Percentiles rank a stretch among this genome's conserved stretches.
Evolutionary conservation across 2,329 filamentous ascomycete genomes (phyloP).

Genomic region (Diaporthe velutina): DNA sequence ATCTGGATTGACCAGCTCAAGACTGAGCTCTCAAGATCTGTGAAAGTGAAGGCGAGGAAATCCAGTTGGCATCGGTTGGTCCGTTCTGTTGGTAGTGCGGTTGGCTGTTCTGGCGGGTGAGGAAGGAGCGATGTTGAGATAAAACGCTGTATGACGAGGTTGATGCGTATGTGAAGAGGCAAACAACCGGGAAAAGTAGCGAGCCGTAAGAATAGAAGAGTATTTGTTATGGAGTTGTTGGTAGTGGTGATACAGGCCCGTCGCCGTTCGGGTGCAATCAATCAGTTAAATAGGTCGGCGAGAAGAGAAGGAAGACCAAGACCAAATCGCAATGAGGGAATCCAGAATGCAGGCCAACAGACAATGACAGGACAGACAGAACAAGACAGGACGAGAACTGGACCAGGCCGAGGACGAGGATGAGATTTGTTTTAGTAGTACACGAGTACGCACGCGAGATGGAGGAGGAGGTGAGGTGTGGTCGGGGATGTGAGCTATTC

Average conservation of each 20-base stretch:
- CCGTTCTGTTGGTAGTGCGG: not conserved
- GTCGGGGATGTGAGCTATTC: constrained; percentile 24
- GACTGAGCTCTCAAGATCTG: not conserved
- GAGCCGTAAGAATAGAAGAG: constrained; percentile 11
- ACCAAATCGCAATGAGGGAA: constrained; percentile 19
- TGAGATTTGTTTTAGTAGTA: constrained; percentile 24
- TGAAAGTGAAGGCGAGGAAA: too few species aligned
- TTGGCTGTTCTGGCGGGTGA: not conserved
- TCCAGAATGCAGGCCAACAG: constrained; percentile 6
- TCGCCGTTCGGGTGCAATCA: not conserved
- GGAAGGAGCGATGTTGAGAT: not conserved
- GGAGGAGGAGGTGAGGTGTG: constrained; percentile 11
- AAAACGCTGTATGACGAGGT: not conserved
- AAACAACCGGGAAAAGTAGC: not conserved
- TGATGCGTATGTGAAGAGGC: not conserved
- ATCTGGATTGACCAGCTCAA: not conserved
- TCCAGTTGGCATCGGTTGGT: not conserved
- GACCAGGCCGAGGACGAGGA: constrained; percentile 4
- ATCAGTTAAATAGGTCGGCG: not conserved
- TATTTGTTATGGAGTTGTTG: not conserved
- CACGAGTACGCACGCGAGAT: constrained; percentile 16
- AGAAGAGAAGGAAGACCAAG: constrained; percentile 1
- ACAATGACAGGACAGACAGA: constrained; percentile 15
- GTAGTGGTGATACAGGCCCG: constrained; percentile 6
- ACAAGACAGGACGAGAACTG: not conserved